These are phyloP conservation scores for Areca catechu DNA, from an alignment of 176 grass and related monocot genomes.

Conservation along the genomic window DNA sequence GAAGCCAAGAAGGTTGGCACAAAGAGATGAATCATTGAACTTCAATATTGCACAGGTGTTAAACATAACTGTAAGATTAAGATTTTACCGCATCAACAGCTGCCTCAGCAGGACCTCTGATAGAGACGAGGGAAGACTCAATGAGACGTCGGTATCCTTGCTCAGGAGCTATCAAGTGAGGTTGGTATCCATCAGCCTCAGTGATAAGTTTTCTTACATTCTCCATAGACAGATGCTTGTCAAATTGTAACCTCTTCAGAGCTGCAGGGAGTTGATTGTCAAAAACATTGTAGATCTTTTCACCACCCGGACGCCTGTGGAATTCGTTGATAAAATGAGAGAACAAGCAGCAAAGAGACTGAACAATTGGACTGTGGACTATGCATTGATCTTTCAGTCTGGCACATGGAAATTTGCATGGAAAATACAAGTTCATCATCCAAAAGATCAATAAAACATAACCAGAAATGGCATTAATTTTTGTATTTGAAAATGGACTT, in stretches of 20 bases:
- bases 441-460: too few relatives aligned
- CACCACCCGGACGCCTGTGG: constrained; percentile 79
- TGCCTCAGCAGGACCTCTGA: constrained; percentile 94
- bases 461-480: too few relatives aligned
- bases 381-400: too few relatives aligned
- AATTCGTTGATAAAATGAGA: neutral
- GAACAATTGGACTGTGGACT: too few relatives aligned
- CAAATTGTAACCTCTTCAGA: constrained; percentile 92
- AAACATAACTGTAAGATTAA: too few relatives aligned
- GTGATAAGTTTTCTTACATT: constrained; percentile 94
- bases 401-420: too few relatives aligned
- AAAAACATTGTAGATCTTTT: constrained; percentile 94
- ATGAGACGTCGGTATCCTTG: constrained; percentile 97
- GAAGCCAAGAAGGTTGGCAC: too few relatives aligned
- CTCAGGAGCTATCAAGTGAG: constrained; percentile 99
- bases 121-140: constrained; percentile 81
- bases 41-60: too few relatives aligned
- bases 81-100: constrained; percentile 67
- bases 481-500: too few relatives aligned
- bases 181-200: constrained; percentile 95
- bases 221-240: constrained; percentile 98
- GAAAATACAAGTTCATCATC: too few relatives aligned
- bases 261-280: constrained; percentile 93
- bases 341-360: neutral
- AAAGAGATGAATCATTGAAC: too few relatives aligned